phyloP scores from a whole-genome alignment of 805 yeast genomes.

The Diddensiella transvaalensis region DNA sequence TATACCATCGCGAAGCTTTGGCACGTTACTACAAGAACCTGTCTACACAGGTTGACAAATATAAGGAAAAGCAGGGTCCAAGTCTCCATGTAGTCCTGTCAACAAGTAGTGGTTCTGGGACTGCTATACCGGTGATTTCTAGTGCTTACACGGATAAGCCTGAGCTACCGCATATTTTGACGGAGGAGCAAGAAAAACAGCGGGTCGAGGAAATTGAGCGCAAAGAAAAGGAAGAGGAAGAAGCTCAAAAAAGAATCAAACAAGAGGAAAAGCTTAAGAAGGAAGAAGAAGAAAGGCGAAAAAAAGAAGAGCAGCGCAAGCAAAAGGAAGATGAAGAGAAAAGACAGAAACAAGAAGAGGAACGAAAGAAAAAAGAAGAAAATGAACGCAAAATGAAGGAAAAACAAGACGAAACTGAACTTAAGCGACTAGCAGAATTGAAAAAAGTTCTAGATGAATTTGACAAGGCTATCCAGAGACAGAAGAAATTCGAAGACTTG shows the following conservation, averaged over 20 bases:
- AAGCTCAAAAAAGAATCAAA: not conserved
- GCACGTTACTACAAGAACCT: not conserved
- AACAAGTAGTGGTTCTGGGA: too few species aligned
- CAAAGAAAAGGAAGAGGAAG: not conserved
- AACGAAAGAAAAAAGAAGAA: slow-evolving; percentile 11
- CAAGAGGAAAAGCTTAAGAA: slow-evolving; percentile 3
- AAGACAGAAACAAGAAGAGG: slow-evolving; percentile 2
- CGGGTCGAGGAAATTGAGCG: not conserved
- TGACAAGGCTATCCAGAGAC: not conserved
- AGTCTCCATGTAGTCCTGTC: too few species aligned
- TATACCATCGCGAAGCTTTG: not conserved
- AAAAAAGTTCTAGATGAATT: slow-evolving; percentile 2
- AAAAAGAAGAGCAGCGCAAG: slow-evolving; percentile 1
- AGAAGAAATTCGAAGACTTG: not conserved
- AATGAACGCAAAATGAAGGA: not conserved
- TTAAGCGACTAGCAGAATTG: not conserved
- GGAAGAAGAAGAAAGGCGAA: slow-evolving; percentile 1
- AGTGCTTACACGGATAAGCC: too few species aligned
- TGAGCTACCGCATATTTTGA: too few species aligned
- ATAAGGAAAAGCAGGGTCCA: too few species aligned
- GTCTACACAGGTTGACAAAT: not conserved
- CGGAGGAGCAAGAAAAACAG: not conserved
- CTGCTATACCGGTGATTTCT: too few species aligned
- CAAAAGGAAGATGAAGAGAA: not conserved
- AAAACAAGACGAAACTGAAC: not conserved